Evolutionary conservation across 2,329 filamentous ascomycete genomes (phyloP).

Genomic region (Diaporthe sp.): DNA sequence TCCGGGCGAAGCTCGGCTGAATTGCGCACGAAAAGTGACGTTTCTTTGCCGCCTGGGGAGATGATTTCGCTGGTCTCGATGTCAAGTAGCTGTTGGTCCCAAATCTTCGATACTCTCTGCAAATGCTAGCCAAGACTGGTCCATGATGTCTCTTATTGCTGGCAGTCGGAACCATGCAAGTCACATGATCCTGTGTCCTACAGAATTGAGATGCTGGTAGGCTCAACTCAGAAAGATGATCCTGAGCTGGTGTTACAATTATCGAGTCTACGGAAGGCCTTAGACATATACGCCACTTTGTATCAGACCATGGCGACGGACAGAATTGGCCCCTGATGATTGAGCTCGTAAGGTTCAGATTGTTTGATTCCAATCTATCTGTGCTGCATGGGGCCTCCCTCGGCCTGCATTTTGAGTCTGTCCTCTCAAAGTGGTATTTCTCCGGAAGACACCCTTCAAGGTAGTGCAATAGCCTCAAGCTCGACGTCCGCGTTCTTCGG

Average conservation of each 20-base stretch:
- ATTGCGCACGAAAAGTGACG: background rate
- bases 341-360: background rate
- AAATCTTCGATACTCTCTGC: background rate
- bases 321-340: background rate
- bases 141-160: background rate
- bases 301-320: background rate
- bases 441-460: slow-evolving; percentile 51
- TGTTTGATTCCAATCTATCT: background rate
- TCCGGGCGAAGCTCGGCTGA: slow-evolving; percentile 14
- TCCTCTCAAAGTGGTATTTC: no score
- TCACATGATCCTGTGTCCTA: background rate
- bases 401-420: background rate
- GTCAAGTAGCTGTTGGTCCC: background rate
- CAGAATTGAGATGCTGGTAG: background rate
- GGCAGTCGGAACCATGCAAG: background rate
- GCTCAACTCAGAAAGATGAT: background rate
- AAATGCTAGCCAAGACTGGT: slow-evolving; percentile 1
- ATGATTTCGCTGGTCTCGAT: background rate
- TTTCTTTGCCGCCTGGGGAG: no score
- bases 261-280: background rate
- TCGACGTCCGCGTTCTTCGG: slow-evolving; percentile 89
- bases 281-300: background rate
- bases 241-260: background rate
- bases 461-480: slow-evolving; percentile 87
- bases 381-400: background rate